A percentile compares a stretch with the other conserved stretches of the same genome.
Evolutionary conservation across 2,329 filamentous ascomycete genomes (phyloP).

Genomic region (Ceratocystiopsis sp.): DNA sequence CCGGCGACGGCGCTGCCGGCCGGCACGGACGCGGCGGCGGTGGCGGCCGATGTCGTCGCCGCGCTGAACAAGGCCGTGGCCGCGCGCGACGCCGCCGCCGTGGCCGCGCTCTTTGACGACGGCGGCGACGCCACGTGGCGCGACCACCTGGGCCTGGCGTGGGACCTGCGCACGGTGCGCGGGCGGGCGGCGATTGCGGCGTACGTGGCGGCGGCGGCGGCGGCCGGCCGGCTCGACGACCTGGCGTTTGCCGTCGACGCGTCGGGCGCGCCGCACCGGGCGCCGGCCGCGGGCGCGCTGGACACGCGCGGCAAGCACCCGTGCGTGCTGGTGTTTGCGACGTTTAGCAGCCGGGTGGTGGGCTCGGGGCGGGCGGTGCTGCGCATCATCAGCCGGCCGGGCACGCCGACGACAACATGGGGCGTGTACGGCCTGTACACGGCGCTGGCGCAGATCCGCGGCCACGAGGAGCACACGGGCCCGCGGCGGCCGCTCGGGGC

Average conservation of each 20-base stretch:
- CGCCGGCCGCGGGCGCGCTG: conserved; percentile 27
- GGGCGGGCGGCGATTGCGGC: conserved; percentile 21
- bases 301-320: conserved; percentile 30
- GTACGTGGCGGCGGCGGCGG: conserved; percentile 22
- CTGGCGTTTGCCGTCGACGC: conserved; percentile 24
- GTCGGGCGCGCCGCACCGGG: conserved; percentile 23
- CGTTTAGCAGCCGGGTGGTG: conserved; percentile 28
- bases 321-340: conserved; percentile 40
- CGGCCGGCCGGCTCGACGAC: conserved; percentile 18
- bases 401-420: conserved; percentile 30
- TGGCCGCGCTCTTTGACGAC: conserved; percentile 23
- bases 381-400: conserved; percentile 25
- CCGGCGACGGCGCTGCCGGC: conserved; percentile 16
- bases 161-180: conserved; percentile 36
- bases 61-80: conserved; percentile 24
- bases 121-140: conserved; percentile 33
- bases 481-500: conserved; percentile 35
- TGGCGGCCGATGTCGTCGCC: conserved; percentile 21
- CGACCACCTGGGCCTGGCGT: conserved; percentile 38
- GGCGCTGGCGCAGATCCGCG: conserved; percentile 33
- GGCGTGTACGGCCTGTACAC: conserved; percentile 50
- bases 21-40: conserved; percentile 18
- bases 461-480: conserved; percentile 31
- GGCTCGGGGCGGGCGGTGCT: conserved; percentile 40
- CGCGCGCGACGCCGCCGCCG: conserved; percentile 16